phyloP scores from a whole-genome alignment of 2,329 filamentous ascomycete species.

The Lecanosticta acicola region DNA sequence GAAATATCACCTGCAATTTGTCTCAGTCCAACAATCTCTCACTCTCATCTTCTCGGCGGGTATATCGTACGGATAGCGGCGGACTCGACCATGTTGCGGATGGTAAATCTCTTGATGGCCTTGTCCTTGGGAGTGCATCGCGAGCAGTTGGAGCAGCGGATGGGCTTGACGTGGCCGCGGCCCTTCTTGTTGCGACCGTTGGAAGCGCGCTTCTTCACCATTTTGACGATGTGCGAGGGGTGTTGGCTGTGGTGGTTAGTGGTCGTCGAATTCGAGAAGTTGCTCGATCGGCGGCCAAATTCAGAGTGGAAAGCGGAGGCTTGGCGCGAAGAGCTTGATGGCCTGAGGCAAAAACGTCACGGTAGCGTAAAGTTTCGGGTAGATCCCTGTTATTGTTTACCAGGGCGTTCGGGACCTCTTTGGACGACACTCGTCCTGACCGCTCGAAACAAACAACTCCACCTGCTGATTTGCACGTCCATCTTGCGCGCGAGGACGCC shows the following conservation, averaged over 20 bases:
- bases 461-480: not conserved
- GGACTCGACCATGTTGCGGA: constrained; percentile 99
- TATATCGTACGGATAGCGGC: constrained; percentile 90
- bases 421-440: not conserved
- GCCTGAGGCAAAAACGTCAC: not conserved
- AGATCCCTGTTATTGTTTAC: not conserved
- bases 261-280: constrained; percentile 4
- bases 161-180: constrained; percentile 97
- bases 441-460: not conserved
- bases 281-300: not conserved
- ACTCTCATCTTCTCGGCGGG: constrained; percentile 3
- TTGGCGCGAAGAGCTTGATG: not conserved
- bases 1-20: constrained; percentile 89
- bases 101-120: constrained; percentile 99
- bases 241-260: constrained; percentile 17
- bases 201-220: constrained; percentile 72
- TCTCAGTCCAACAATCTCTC: not conserved
- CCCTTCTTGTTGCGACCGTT: constrained; percentile 99
- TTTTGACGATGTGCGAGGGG: constrained; percentile 50
- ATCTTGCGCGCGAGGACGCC: constrained; percentile 8
- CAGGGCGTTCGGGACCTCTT: too few relatives aligned
- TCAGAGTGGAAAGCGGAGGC: not conserved
- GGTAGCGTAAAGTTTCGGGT: not conserved
- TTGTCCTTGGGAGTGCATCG: constrained; percentile 93
- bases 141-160: constrained; percentile 85